A percentile compares a stretch with the other conserved stretches of the same genome.
Conservation (phyloP, 176 grass and related monocot species). For the Puya raimondii region DNA sequence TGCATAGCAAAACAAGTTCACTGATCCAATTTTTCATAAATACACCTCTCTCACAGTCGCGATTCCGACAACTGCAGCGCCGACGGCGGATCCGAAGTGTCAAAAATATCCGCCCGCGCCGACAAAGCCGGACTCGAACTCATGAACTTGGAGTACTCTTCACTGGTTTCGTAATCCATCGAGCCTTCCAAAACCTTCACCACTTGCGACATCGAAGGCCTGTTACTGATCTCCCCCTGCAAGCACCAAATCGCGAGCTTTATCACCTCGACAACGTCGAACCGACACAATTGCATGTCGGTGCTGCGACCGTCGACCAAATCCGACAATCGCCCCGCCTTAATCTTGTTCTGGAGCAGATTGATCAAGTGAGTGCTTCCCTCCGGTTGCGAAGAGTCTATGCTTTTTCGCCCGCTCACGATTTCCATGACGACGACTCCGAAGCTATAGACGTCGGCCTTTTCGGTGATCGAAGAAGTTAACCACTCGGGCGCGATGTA, state of each 20-base stretch:
- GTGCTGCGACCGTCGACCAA: constrained; percentile 14
- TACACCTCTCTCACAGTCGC: too few relatives aligned
- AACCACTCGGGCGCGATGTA: constrained; percentile 69
- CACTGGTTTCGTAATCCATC: constrained; percentile 7
- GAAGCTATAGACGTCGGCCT: constrained; percentile 62
- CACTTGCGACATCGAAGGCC: constrained; percentile 44
- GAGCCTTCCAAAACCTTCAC: constrained; percentile 39
- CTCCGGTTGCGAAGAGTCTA: constrained; percentile 33
- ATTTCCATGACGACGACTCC: constrained; percentile 59
- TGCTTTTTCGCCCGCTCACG: constrained; percentile 38
- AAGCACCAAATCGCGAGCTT: constrained; percentile 60
- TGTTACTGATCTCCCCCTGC: constrained; percentile 32
- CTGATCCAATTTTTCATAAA: too few relatives aligned
- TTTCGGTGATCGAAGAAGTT: constrained; percentile 48
- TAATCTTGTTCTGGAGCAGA: constrained; percentile 31
- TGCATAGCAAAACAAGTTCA: too few relatives aligned
- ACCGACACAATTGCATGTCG: constrained; percentile 16
- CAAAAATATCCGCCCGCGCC: too few relatives aligned
- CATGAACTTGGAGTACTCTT: constrained; percentile 24
- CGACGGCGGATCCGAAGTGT: too few relatives aligned
- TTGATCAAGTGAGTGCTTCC: constrained; percentile 34
- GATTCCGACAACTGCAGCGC: too few relatives aligned
- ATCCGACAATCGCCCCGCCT: constrained; percentile 16
- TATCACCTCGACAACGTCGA: constrained; percentile 32
- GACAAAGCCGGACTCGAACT: background rate